phyloP scores from a whole-genome alignment of 805 yeast genomes.

The Ogataea ramenticola region DNA sequence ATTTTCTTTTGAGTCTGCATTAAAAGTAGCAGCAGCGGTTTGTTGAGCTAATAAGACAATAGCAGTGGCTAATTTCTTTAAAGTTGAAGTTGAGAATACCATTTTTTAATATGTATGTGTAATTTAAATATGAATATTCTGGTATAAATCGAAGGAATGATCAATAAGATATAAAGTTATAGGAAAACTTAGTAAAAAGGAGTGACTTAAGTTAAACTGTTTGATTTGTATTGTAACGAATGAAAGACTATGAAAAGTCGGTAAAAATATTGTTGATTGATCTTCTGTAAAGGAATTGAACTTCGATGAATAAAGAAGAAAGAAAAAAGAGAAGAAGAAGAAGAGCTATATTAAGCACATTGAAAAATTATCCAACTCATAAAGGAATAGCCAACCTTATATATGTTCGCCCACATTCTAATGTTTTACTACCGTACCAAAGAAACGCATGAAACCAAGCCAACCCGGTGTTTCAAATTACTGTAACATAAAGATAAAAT shows the following conservation, averaged over 20 bases:
- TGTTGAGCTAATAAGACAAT: conserved; percentile 4
- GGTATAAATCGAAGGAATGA: neutral
- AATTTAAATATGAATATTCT: neutral
- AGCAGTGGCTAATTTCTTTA: conserved; percentile 1
- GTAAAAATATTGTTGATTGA: neutral
- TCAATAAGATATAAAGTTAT: neutral
- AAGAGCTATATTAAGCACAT: neutral
- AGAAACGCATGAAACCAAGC: neutral
- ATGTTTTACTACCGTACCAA: too few relatives aligned
- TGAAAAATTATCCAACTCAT: neutral
- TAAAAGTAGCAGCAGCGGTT: conserved; percentile 17
- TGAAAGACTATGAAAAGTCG: neutral
- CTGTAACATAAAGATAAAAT: too few relatives aligned
- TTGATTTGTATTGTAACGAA: neutral
- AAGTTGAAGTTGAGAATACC: conserved; percentile 1
- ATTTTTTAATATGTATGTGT: neutral
- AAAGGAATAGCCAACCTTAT: neutral
- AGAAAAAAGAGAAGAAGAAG: neutral
- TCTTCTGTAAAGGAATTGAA: neutral
- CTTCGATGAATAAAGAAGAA: neutral
- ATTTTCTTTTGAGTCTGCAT: conserved; percentile 39
- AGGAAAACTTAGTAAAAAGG: neutral
- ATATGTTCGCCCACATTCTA: too few relatives aligned
- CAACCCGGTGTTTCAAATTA: neutral
- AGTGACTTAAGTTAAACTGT: conserved; percentile 1